A percentile compares a stretch with the other conserved stretches of the same genome.
phyloP scores from a whole-genome alignment of 495 filamentous ascomycete genomes.

The Aspergillus leporis region DNA sequence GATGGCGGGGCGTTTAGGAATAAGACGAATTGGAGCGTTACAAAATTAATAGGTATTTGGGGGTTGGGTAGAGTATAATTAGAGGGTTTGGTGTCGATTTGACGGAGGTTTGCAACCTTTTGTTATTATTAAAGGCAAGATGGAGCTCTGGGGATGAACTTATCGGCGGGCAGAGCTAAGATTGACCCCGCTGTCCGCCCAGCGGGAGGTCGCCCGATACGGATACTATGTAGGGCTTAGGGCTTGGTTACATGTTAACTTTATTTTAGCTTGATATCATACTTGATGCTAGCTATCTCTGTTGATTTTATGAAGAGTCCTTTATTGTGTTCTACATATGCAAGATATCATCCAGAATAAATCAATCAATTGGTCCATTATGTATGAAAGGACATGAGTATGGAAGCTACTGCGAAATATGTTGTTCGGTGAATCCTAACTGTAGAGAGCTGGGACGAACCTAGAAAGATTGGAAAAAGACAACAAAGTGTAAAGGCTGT shows the following conservation, averaged over 20 bases:
- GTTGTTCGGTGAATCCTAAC: too few species aligned
- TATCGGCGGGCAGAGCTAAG: constrained; percentile 4
- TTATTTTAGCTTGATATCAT: not conserved
- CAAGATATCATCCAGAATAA: not conserved
- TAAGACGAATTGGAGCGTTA: not conserved
- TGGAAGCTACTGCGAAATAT: too few species aligned
- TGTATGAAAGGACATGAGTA: not conserved
- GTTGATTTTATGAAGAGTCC: too few species aligned
- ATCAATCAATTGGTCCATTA: too few species aligned
- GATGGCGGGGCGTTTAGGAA: not conserved
- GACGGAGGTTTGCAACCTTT: not conserved
- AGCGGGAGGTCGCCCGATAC: constrained; percentile 12
- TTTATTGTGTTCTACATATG: not conserved
- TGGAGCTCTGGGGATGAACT: constrained; percentile 11
- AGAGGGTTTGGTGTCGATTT: not conserved
- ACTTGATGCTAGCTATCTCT: too few species aligned
- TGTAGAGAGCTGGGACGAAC: too few species aligned
- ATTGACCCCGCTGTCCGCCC: constrained; percentile 15
- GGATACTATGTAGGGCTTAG: constrained; percentile 19
- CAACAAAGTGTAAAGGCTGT: too few species aligned
- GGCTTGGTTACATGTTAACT: constrained; percentile 11
- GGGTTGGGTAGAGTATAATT: not conserved
- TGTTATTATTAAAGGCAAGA: constrained; percentile 3
- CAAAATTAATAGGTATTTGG: not conserved
- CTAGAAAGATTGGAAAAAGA: too few species aligned